A percentile compares a stretch with the other conserved stretches of the same genome.
phyloP scores from a whole-genome alignment of 1,284 basidiomycete genomes.

The Limonomyces culmigenus region DNA sequence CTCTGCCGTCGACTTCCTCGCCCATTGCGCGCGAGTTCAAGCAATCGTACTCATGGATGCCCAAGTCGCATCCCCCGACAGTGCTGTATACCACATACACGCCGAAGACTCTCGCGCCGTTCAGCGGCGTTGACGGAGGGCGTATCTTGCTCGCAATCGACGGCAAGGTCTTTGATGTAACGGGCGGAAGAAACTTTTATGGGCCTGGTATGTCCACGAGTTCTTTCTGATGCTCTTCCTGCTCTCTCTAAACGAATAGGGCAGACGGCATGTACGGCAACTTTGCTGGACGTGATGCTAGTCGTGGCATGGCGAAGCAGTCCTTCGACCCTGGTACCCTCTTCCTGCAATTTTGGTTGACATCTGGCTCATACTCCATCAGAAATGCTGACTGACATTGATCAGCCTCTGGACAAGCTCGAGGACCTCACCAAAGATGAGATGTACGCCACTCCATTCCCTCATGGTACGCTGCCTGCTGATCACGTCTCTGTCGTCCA shows the following conservation, averaged over 20 bases:
- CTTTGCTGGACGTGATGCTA: slow-evolving; percentile 90
- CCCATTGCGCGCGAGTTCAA: slow-evolving; percentile 55
- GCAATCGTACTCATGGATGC: slow-evolving; percentile 75
- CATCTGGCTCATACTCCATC: slow-evolving; percentile 2
- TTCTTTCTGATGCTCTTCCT: neutral
- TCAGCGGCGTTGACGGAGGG: slow-evolving; percentile 48
- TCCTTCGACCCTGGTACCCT: slow-evolving; percentile 74
- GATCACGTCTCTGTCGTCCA: too few relatives aligned
- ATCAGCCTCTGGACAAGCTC: slow-evolving; percentile 75
- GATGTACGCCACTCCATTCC: slow-evolving; percentile 42
- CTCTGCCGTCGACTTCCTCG: slow-evolving; percentile 18
- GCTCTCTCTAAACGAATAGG: neutral
- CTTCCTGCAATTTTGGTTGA: neutral
- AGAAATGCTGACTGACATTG: slow-evolving; percentile 85
- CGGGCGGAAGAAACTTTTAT: slow-evolving; percentile 78
- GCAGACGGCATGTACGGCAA: slow-evolving; percentile 87
- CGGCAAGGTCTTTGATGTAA: slow-evolving; percentile 83
- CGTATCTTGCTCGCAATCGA: slow-evolving; percentile 79
- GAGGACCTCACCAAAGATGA: slow-evolving; percentile 65
- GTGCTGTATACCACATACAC: slow-evolving; percentile 65
- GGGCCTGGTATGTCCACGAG: slow-evolving; percentile 59
- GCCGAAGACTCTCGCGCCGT: slow-evolving; percentile 51
- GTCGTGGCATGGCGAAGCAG: slow-evolving; percentile 92
- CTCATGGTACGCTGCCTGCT: too few relatives aligned
- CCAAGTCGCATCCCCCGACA: slow-evolving; percentile 60